Conservation (phyloP, 192 early-diverging fungal genomes). For the Entomortierella lignicola region DNA sequence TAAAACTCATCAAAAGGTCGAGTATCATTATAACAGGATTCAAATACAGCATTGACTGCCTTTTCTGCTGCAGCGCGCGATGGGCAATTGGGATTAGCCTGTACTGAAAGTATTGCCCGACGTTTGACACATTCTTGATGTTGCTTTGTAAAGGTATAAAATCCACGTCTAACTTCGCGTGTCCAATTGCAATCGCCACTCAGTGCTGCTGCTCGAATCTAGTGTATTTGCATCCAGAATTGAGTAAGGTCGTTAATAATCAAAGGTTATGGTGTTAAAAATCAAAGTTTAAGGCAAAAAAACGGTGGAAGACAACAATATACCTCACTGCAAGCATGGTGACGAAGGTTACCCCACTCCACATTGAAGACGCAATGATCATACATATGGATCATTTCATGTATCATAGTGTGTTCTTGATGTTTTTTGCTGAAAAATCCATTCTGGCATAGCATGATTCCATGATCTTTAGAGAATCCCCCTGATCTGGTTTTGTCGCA, state of each 20-base stretch:
- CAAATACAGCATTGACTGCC: slow-evolving; percentile 88
- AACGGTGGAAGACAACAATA: not conserved
- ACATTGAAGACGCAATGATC: slow-evolving; percentile 81
- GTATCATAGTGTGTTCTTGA: slow-evolving; percentile 92
- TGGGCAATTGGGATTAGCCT: slow-evolving; percentile 80
- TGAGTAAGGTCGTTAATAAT: no score
- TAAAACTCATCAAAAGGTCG: slow-evolving; percentile 97
- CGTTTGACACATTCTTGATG: slow-evolving; percentile 91
- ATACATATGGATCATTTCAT: slow-evolving; percentile 91
- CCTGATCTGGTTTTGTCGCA: slow-evolving; percentile 88
- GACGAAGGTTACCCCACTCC: slow-evolving; percentile 77
- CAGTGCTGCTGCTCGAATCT: slow-evolving; percentile 81
- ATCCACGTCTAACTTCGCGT: slow-evolving; percentile 74
- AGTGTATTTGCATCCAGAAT: not conserved
- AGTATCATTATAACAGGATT: slow-evolving; percentile 94
- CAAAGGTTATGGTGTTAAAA: no score
- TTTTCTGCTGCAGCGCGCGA: slow-evolving; percentile 83
- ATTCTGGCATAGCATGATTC: slow-evolving; percentile 92
- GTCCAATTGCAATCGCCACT: slow-evolving; percentile 83
- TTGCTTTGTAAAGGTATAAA: slow-evolving; percentile 78
- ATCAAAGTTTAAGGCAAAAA: no score
- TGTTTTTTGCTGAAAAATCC: slow-evolving; percentile 81
- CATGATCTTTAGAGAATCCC: slow-evolving; percentile 83
- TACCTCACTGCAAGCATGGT: slow-evolving; percentile 86
- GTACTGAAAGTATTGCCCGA: slow-evolving; percentile 83